Evolutionary conservation across 768 basidiomycete species (phyloP).

Genomic region (Chiua virens): DNA sequence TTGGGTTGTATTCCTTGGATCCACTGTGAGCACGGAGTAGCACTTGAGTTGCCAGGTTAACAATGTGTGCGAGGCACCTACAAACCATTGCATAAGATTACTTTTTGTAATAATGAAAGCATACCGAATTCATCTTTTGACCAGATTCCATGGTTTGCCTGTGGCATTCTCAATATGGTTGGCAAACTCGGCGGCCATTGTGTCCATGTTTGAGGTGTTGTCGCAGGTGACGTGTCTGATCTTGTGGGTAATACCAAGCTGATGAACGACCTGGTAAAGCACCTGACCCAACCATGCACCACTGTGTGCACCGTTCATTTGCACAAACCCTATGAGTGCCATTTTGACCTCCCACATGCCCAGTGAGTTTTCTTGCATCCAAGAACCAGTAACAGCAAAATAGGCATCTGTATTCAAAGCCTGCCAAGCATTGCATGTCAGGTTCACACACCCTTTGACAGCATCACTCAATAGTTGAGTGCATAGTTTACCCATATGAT

Average conservation of each 20-base stretch:
- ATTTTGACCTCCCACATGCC: slow-evolving; percentile 1
- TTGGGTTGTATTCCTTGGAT: no score
- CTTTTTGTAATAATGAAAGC: not conserved
- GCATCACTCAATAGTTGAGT: not conserved
- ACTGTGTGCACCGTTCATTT: slow-evolving; percentile 40
- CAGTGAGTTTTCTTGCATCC: not conserved
- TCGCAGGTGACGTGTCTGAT: slow-evolving; percentile 38
- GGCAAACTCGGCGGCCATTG: slow-evolving; percentile 33
- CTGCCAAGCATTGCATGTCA: slow-evolving; percentile 9
- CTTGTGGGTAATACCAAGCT: slow-evolving; percentile 30
- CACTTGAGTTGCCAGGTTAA: not conserved
- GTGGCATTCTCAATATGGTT: not conserved
- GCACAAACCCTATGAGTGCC: slow-evolving; percentile 35
- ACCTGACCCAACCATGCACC: slow-evolving; percentile 38
- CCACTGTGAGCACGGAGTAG: no score
- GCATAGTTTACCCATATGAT: not conserved
- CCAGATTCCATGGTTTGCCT: not conserved
- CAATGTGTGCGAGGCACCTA: not conserved
- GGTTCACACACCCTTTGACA: not conserved
- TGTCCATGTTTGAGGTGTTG: slow-evolving; percentile 39
- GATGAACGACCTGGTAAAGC: slow-evolving; percentile 34
- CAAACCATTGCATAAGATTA: not conserved
- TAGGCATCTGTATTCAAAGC: not conserved
- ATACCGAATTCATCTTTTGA: not conserved
- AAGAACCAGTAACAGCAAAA: not conserved